A percentile compares a stretch with the other conserved stretches of the same genome.
Conservation (phyloP, 306 rosid species). For the Hippophae rhamnoides region DNA sequence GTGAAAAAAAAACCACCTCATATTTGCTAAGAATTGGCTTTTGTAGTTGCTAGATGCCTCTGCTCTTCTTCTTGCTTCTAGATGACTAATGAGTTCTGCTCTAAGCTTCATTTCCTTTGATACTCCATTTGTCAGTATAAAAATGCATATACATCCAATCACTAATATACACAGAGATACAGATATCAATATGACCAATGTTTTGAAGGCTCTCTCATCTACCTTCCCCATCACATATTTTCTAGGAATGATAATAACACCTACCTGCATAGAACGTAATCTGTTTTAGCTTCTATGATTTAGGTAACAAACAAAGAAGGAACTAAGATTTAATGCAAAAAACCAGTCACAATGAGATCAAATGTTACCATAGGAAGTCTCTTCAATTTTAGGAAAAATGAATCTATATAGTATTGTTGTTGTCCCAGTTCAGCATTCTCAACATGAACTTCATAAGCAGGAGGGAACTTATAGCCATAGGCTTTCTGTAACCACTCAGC, state of each 20-base stretch:
- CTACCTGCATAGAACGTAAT: constrained; percentile 61
- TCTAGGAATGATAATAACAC: constrained; percentile 89
- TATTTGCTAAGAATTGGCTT: constrained; percentile 95
- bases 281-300: constrained; percentile 8
- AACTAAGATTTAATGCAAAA: constrained; percentile 1
- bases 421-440: constrained; percentile 70
- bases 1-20: constrained; percentile 56
- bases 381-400: constrained; percentile 80
- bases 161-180: constrained; percentile 82
- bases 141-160: constrained; percentile 86
- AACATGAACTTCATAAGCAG: constrained; percentile 72
- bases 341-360: constrained; percentile 7
- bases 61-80: constrained; percentile 97
- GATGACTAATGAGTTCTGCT: constrained; percentile 85
- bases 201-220: constrained; percentile 89
- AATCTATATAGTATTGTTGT: constrained; percentile 74
- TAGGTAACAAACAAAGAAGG: constrained; percentile 6
- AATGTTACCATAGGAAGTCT: constrained; percentile 85
- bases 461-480: constrained; percentile 63
- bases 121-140: constrained; percentile 92
- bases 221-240: constrained; percentile 95
- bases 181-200: constrained; percentile 83
- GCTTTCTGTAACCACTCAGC: constrained; percentile 65
- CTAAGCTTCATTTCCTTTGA: constrained; percentile 98
- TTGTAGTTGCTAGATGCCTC: constrained; percentile 97